Evolutionary conservation across 768 basidiomycete species (phyloP).

Genomic region (Naematelia aurantialba): DNA sequence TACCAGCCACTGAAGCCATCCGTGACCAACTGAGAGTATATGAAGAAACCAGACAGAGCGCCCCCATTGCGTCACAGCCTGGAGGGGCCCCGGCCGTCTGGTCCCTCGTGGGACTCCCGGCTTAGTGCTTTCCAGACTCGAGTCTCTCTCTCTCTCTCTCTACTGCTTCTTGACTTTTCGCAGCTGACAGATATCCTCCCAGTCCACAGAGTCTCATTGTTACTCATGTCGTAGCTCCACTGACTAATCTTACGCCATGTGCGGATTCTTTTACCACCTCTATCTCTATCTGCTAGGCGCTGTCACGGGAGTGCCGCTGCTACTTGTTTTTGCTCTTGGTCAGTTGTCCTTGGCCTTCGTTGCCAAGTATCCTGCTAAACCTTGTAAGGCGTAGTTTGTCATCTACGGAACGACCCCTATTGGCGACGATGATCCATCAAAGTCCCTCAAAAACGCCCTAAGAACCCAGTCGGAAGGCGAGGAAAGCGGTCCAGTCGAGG

Average conservation of each 20-base stretch:
- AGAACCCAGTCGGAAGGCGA: slow-evolving; percentile 34
- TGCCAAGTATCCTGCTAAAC: not conserved
- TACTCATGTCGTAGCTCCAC: not conserved
- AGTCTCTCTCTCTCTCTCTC: not conserved
- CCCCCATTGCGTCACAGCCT: not conserved
- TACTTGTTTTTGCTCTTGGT: slow-evolving; percentile 58
- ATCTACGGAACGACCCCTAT: slow-evolving; percentile 85
- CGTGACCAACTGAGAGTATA: too few relatives aligned
- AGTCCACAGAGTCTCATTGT: not conserved
- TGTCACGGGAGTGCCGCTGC: slow-evolving; percentile 79
- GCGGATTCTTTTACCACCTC: slow-evolving; percentile 35
- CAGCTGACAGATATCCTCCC: not conserved
- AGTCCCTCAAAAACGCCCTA: slow-evolving; percentile 50
- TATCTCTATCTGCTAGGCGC: slow-evolving; percentile 85
- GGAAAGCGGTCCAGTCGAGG: slow-evolving; percentile 25
- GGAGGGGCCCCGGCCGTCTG: not conserved
- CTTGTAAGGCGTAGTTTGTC: slow-evolving; percentile 21
- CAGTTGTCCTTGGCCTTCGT: slow-evolving; percentile 11
- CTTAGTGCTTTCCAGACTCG: not conserved
- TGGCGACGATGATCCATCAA: slow-evolving; percentile 56
- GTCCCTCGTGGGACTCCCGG: not conserved
- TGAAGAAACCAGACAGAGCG: too few relatives aligned
- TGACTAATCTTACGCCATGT: slow-evolving; percentile 16
- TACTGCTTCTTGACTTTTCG: too few relatives aligned
- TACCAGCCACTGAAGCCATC: too few relatives aligned